Evolutionary conservation across 371 early-diverging fungal genomes (phyloP), one percentile per base, ranked within the genome.

Genomic region (Funneliformis caledonium): DNA sequence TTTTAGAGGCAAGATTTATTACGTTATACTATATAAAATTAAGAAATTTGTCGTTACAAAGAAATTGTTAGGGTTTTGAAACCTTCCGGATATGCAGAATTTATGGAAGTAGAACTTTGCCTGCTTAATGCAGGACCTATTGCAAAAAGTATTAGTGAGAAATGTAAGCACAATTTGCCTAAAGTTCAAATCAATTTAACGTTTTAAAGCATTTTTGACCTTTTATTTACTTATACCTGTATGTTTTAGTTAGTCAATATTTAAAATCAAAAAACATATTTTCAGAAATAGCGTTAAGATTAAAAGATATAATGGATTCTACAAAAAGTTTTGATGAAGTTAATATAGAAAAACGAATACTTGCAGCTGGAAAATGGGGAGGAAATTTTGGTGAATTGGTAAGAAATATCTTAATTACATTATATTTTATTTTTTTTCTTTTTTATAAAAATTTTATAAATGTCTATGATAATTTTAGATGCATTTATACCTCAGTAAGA

Each of bases 331-430:
- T 73, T 22, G 11, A 11, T 9, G 52, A 73, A 11, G 31, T 73
- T 31, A 56, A 52, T 33, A n/a, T 45, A 14, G 73, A 73, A 22
- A 47, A 73, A 7, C 8, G 47, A n/a, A 4, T 12, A 10, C 22
- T 45, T 50, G 26, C 50, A 4, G 12, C 52, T 2, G 76, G 76
- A n/a, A 42, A 26, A 19, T 76, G 61, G 76, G 43, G 43, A 2
- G 76, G 62, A 9, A 61, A 31, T 42, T 37, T 76, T 60, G 76
- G 76, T 10, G 60, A 61, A 61, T 8, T 59, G 7, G 76, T 76
- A 31, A 56, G 62, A 61, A 76, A 56, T 45, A 3, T n/a, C 61
- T 5, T 60, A 56, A 47, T 42, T 45, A 14, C 14, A 5, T 69
- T n/a, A 4, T 9, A 62, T 37, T 67, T 33, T 42, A 33, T 37